phyloP scores from a whole-genome alignment of 2,329 filamentous ascomycete species.

The Epichloe coenophiala region DNA sequence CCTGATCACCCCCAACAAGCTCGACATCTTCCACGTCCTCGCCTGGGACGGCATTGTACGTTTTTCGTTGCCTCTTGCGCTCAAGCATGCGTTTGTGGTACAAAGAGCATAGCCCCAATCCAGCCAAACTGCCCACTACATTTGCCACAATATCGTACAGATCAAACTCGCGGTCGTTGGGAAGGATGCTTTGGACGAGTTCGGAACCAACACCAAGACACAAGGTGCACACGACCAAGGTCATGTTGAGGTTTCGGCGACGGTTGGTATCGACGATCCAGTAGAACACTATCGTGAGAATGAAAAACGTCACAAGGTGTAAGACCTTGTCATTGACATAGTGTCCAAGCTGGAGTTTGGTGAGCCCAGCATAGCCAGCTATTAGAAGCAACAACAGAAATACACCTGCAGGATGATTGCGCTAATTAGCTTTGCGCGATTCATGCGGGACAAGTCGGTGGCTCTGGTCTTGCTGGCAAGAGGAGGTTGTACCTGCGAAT shows the following conservation, averaged over 20 bases:
- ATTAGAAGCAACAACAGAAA: slow-evolving; percentile 60
- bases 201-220: slow-evolving; percentile 60
- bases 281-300: slow-evolving; percentile 81
- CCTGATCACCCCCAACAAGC: slow-evolving; percentile 53
- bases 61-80: slow-evolving; percentile 59
- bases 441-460: neutral
- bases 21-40: slow-evolving; percentile 58
- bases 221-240: slow-evolving; percentile 65
- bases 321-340: slow-evolving; percentile 80
- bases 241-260: slow-evolving; percentile 72
- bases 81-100: slow-evolving; percentile 96
- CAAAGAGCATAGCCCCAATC: slow-evolving; percentile 65
- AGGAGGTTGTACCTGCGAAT: slow-evolving; percentile 1
- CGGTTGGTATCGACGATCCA: slow-evolving; percentile 91
- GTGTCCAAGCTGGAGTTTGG: slow-evolving; percentile 40
- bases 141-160: slow-evolving; percentile 81
- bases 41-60: slow-evolving; percentile 57
- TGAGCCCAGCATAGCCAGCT: slow-evolving; percentile 69
- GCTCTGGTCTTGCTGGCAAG: neutral
- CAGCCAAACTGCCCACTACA: slow-evolving; percentile 60
- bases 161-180: slow-evolving; percentile 60
- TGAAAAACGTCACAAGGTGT: slow-evolving; percentile 79
- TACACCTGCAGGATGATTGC: slow-evolving; percentile 35
- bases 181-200: slow-evolving; percentile 61
- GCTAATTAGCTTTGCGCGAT: slow-evolving; percentile 1